Conservation (phyloP, 768 basidiomycete genomes). For the Phylloporus sp. region DNA sequence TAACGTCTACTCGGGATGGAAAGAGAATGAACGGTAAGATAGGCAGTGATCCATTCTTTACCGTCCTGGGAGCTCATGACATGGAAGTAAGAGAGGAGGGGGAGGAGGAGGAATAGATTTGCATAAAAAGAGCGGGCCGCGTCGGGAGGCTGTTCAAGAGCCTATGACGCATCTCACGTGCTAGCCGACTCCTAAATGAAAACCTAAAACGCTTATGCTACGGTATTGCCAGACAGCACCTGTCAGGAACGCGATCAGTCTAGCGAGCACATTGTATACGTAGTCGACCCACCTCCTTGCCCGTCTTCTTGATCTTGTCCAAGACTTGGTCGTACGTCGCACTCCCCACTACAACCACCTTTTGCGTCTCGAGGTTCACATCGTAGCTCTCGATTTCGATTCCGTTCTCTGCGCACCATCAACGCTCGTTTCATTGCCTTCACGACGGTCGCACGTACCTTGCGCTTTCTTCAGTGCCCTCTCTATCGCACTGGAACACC, state of each 20-base stretch:
- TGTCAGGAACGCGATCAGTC: constrained; percentile 5
- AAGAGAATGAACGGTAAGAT: constrained; percentile 52
- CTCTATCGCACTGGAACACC: constrained; percentile 79
- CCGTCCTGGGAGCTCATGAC: constrained; percentile 42
- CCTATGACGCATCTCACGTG: background rate
- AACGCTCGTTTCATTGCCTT: background rate
- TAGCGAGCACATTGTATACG: background rate
- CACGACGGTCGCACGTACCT: constrained; percentile 13
- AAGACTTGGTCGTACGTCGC: constrained; percentile 60
- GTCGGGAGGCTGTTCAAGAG: background rate
- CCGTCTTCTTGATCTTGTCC: constrained; percentile 83
- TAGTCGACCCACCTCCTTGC: constrained; percentile 79
- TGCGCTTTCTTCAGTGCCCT: constrained; percentile 68
- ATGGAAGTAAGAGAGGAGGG: too few species aligned
- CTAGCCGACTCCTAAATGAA: too few species aligned
- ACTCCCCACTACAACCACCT: constrained; percentile 61
- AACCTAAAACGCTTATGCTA: constrained; percentile 9
- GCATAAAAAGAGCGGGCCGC: background rate
- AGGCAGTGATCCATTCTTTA: constrained; percentile 51
- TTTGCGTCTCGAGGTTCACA: constrained; percentile 64
- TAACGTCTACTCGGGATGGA: constrained; percentile 50
- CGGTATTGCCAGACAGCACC: constrained; percentile 47
- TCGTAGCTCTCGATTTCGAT: too few species aligned
- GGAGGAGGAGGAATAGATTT: background rate
- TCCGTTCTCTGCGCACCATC: constrained; percentile 20